Base-by-base conservation (phyloP, 2,329 filamentous ascomycete species). In the Neonectria magnoliae region DNA sequence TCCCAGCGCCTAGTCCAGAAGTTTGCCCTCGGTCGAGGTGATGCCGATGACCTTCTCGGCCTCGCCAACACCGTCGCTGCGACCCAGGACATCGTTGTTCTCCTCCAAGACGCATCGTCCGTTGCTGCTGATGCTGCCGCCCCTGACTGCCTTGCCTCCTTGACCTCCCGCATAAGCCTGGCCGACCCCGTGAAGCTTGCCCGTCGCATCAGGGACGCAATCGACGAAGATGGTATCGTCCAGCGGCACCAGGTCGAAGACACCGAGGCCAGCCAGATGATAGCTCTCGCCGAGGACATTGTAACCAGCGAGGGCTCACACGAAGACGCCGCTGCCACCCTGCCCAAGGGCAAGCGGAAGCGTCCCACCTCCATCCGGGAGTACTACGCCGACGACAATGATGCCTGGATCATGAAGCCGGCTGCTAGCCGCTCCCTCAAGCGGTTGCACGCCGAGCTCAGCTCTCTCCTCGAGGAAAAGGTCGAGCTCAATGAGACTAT, bases 1-100 rank as follows among this genome's bases (percentile, higher is more conserved):
- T 93, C 93, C 2, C 91, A 97, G 74, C 91, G 96, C 1, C 84
- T 99, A 3, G 90, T 97, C 2, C 96, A 98, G 75, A 98, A 96
- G 76, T 98, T 99, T 77, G 92, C 95, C 0, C 87, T 98, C 9
- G 94, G 95, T 11, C 88, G 93, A 67, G 96, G 95, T n/a, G 92
- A 97, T 73, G 87, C 95, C 1, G 95, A 98, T 75, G 96, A 98
- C 77, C 85, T 99, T 41, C 83, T 98, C 47, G 91, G 89, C 54
- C 83, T 99, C 14, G 93, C 93, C 1, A 91, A 87, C 70, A 97
- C 96, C 1, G 92, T 98, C 64, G 80, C 87, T 56, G 90, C 92
- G 6, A 94, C 93, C 5, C 85, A 88, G 60, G 86, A 90, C 18
- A 89, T 97, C 48, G 82, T 87, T 1, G 73, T 76, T 29, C 78